phyloP scores from a whole-genome alignment of 2,329 filamentous ascomycete species.

The Cytospora piceicola region DNA sequence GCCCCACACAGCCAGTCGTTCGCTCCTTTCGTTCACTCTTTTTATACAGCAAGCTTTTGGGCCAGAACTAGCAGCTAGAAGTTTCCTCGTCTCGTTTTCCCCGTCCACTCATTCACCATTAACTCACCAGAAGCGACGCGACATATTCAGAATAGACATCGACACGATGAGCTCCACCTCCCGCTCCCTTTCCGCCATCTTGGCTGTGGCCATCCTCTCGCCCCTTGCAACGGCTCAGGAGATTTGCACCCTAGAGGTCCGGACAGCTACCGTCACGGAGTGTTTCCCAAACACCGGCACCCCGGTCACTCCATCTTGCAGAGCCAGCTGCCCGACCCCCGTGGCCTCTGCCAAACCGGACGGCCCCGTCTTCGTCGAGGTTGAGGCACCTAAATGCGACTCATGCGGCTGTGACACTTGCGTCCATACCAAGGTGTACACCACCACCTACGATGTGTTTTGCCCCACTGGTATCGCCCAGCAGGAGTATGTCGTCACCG shows the following conservation, averaged over 20 bases:
- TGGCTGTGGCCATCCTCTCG: conserved; percentile 16
- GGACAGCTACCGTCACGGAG: conserved; percentile 20
- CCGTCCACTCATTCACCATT: conserved; percentile 20
- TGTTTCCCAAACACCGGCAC: conserved; percentile 19
- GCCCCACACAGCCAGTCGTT: conserved; percentile 5
- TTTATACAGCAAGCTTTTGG: conserved; percentile 13
- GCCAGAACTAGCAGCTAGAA: conserved; percentile 6
- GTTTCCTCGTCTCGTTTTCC: conserved; percentile 15
- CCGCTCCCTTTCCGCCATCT: conserved; percentile 9
- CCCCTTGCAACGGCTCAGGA: conserved; percentile 9
- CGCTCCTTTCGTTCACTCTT: conserved; percentile 14
- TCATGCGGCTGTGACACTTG: conserved; percentile 20
- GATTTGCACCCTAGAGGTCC: conserved; percentile 15
- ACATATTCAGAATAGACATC: neutral
- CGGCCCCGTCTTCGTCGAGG: conserved; percentile 11
- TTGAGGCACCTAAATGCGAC: conserved; percentile 20
- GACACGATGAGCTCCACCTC: conserved; percentile 12
- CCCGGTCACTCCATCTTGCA: conserved; percentile 15
- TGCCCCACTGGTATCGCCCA: conserved; percentile 22
- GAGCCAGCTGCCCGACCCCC: conserved; percentile 19
- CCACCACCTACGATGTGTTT: conserved; percentile 24
- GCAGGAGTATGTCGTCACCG: conserved; percentile 21
- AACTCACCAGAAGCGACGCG: neutral
- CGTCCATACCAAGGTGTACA: conserved; percentile 20
- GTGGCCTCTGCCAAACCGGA: neutral